Conservation (phyloP, 495 filamentous ascomycete species). For the Lichina pygmaea region DNA sequence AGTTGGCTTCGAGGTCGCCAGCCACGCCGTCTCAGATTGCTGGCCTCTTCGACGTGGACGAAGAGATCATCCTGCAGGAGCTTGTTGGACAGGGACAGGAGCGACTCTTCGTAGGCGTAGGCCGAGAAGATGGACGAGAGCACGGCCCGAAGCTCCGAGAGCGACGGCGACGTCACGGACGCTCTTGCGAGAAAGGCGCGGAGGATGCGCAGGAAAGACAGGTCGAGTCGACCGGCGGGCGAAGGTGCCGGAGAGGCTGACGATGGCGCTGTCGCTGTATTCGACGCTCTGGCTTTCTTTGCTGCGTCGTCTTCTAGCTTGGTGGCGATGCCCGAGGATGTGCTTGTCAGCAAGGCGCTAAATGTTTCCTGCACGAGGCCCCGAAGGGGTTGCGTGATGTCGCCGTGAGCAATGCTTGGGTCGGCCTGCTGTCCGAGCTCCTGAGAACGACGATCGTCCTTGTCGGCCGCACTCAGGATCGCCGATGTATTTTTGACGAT, state of each 20-base stretch:
- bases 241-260: slow-evolving; percentile 10
- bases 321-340: not conserved
- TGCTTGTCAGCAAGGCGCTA: slow-evolving; percentile 43
- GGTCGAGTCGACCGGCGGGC: slow-evolving; percentile 21
- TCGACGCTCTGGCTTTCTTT: not conserved
- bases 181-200: slow-evolving; percentile 74
- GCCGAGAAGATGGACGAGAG: slow-evolving; percentile 77
- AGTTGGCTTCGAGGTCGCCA: slow-evolving; percentile 70
- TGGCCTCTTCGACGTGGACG: slow-evolving; percentile 49
- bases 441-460: slow-evolving; percentile 3
- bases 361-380: slow-evolving; percentile 71
- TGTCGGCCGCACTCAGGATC: not conserved
- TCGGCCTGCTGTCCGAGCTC: not conserved
- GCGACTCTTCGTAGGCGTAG: slow-evolving; percentile 76
- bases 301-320: not conserved
- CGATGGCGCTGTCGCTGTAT: slow-evolving; percentile 19
- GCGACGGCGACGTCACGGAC: slow-evolving; percentile 51
- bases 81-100: slow-evolving; percentile 58
- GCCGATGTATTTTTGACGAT: slow-evolving; percentile 30
- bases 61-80: slow-evolving; percentile 81
- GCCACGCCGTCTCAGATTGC: slow-evolving; percentile 51
- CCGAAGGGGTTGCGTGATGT: slow-evolving; percentile 38
- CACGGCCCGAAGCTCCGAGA: slow-evolving; percentile 65
- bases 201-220: slow-evolving; percentile 73
- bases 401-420: not conserved